These are phyloP conservation scores for Ceriops zippeliana DNA, from an alignment of 345 rosid genomes.

Conservation along the genomic window DNA sequence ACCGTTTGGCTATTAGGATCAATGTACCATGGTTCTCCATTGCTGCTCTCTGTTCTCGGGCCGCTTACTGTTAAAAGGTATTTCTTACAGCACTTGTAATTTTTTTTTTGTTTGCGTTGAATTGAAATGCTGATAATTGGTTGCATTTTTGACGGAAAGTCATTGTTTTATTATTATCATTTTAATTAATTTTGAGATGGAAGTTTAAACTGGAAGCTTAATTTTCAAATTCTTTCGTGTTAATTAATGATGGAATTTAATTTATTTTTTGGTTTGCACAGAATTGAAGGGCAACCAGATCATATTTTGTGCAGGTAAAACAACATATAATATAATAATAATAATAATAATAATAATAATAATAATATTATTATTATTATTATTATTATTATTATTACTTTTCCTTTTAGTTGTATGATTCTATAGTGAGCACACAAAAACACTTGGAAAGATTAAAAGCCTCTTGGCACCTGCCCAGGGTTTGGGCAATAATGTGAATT, in stretches of 20 bases:
- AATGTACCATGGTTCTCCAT: slow-evolving; percentile 94
- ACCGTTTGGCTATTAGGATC: slow-evolving; percentile 51
- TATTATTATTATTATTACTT: background rate
- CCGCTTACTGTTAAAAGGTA: slow-evolving; percentile 77
- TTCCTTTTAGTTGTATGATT: too few species aligned
- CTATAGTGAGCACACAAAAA: too few species aligned
- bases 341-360: too few species aligned
- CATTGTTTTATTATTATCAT: too few species aligned
- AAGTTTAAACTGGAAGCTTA: too few species aligned
- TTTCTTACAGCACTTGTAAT: background rate
- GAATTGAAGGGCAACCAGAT: slow-evolving; percentile 73
- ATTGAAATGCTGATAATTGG: background rate
- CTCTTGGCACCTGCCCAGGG: too few species aligned
- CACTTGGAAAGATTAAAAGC: too few species aligned
- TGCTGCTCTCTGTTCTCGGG: slow-evolving; percentile 73
- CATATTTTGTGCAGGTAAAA: slow-evolving; percentile 76
- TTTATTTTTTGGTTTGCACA: slow-evolving; percentile 26
- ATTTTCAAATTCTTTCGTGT: background rate
- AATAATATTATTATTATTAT: too few species aligned
- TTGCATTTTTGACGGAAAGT: background rate
- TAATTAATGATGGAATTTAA: background rate
- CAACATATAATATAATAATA: background rate
- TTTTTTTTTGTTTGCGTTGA: background rate
- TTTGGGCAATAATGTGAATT: too few species aligned
- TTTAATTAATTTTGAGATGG: too few species aligned